These are phyloP conservation scores for Osmanthus fragrans DNA, from an alignment of 257 asterid genomes.

Conservation along the genomic window DNA sequence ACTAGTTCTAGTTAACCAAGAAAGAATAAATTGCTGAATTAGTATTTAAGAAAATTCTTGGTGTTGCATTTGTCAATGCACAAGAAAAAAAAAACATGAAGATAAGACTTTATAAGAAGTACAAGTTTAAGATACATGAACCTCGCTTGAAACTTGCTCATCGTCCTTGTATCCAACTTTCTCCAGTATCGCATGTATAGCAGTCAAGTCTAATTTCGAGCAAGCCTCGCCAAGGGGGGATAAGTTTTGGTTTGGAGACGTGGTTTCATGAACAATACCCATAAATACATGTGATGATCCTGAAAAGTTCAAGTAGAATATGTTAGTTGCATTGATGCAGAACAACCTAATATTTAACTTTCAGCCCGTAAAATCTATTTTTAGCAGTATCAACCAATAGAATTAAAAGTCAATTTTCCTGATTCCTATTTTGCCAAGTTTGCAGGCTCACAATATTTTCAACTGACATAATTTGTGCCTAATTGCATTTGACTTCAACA, in stretches of 20 bases:
- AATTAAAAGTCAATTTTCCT: not conserved
- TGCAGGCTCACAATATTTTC: too few relatives aligned
- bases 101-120: not conserved
- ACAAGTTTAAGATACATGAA: slow-evolving; percentile 18
- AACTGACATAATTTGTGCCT: too few relatives aligned
- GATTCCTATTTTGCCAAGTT: not conserved
- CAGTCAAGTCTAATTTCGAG: slow-evolving; percentile 40
- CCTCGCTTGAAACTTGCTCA: slow-evolving; percentile 45
- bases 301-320: slow-evolving; percentile 27
- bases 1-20: too few relatives aligned
- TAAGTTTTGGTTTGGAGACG: slow-evolving; percentile 26
- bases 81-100: too few relatives aligned
- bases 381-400: not conserved
- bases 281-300: slow-evolving; percentile 47
- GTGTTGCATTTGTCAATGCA: too few relatives aligned
- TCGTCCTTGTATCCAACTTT: slow-evolving; percentile 52
- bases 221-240: slow-evolving; percentile 57
- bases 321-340: not conserved
- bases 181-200: slow-evolving; percentile 47
- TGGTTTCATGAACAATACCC: slow-evolving; percentile 37
- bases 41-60: too few relatives aligned
- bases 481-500: too few relatives aligned
- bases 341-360: not conserved
- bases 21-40: too few relatives aligned
- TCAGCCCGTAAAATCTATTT: not conserved